These are phyloP conservation scores for Rhynchospora tenuis DNA, from an alignment of 176 grass and related monocot genomes.

Conservation along the genomic window DNA sequence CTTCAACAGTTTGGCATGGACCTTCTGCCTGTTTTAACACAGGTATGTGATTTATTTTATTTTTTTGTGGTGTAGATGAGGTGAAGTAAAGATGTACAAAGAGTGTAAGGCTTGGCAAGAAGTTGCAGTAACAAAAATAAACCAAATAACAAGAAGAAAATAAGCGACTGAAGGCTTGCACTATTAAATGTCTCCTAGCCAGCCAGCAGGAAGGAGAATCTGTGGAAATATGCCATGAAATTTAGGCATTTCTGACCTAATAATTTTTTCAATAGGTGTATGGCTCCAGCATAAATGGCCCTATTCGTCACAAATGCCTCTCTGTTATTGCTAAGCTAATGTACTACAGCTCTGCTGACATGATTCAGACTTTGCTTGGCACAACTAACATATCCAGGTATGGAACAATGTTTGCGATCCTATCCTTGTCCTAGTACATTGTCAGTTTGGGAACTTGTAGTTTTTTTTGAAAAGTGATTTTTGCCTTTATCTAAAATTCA, in stretches of 20 bases:
- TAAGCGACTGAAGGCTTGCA: background rate
- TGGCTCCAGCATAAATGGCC: slow-evolving; percentile 65
- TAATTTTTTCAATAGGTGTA: slow-evolving; percentile 45
- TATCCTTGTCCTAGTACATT: background rate
- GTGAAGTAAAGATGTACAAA: background rate
- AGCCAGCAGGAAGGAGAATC: background rate
- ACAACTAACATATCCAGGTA: slow-evolving; percentile 89
- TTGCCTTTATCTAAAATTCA: background rate
- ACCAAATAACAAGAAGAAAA: background rate
- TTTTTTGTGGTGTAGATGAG: slow-evolving; percentile 17
- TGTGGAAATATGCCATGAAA: background rate
- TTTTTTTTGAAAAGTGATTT: slow-evolving; percentile 10
- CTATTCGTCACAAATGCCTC: slow-evolving; percentile 73
- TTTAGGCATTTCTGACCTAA: background rate
- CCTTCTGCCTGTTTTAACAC: slow-evolving; percentile 68
- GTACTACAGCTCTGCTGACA: slow-evolving; percentile 78
- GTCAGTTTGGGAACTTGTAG: background rate
- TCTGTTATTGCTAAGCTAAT: slow-evolving; percentile 81
- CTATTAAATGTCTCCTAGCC: background rate
- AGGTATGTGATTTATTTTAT: slow-evolving; percentile 32
- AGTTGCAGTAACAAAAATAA: background rate
- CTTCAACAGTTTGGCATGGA: slow-evolving; percentile 83
- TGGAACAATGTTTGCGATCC: background rate
- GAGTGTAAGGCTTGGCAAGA: background rate
- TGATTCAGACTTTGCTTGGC: slow-evolving; percentile 64